Base-by-base conservation (phyloP, 345 rosid genomes). In the Salix caprea region DNA sequence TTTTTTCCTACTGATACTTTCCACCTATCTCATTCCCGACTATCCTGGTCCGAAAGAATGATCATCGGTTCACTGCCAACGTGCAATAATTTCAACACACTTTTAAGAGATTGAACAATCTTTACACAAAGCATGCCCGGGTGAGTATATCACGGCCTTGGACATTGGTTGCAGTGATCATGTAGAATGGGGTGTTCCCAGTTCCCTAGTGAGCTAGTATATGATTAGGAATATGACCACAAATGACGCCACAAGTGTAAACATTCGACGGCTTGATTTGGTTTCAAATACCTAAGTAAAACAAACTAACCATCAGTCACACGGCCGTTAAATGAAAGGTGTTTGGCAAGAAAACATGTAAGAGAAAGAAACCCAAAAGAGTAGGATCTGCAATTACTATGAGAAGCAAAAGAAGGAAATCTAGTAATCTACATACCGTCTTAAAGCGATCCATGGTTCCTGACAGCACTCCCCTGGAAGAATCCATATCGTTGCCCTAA, bases 381-480 rank as follows among this genome's bases (percentile, higher is more conserved):
- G 42, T 18, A 15, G 30, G 30, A 62, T 76, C 70, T 39, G 40
- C 69, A 48, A 83, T 64, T 23, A 37, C 28, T 56, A n/a, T 56
- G 62, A n/a, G 28, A 56, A 52, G 60, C n/a, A 52, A 30, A 48
- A 26, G 28, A n/a, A 37, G 44, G 44, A 40, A 40, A 40, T 28
- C 46, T 70, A 21, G 44, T 30, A 66, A 65, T 28, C 14, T 10
- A 44, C 82, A 44, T 87, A 92, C 98, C 94, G 80, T 94, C 88
- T 94, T 94, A 79, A 94, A 88, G 68, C 90, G 89, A 82, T 92
- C 97, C 98, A 94, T 94, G 50, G 98, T 94, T 84, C 98, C 97
- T 18, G 97, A 92, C 44, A 92, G 92, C 65, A 90, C 36, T 68
- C 98, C 97, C 80, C 97, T 87, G 30, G 98, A 94, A 65, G 97